Evolutionary conservation across 768 basidiomycete species (phyloP), one percentile per base, ranked within the genome.

Genomic region (Dentipellis sp.): DNA sequence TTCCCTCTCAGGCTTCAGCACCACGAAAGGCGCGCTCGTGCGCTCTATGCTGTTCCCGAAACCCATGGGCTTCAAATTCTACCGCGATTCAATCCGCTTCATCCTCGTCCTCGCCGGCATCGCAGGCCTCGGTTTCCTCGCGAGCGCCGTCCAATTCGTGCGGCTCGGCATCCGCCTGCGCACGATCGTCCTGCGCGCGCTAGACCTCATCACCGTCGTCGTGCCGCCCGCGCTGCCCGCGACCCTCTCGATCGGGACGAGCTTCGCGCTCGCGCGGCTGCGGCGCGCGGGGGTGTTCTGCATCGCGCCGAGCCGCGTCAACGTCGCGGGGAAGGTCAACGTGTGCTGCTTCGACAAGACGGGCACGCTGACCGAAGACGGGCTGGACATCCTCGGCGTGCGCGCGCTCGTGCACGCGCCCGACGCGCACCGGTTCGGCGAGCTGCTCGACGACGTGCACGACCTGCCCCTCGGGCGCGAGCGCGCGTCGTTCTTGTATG

Each of bases 321-420:
- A 99, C 64, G 82, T 99, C 48, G 91, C 84, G 1, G 97, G 97
- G 10, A 94, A 97, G 72, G 77, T 98, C 72, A 97, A 98, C 61
- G 87, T 98, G 10, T 93, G 93, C 64, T 97, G 94, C 66, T 99
- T 99, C 65, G 97, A 99, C 75, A 99, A 99, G 73, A 99, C 97
- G 1, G 97, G 97, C 8, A 99, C 97, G 9, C 77, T 99, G 21
- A 99, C 97, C 1, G 97, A 99, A 70, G 97, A 99, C 61, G 97
- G 95, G 0, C 77, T 99, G 50, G 97, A 99, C 67, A 93, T 99
- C 47, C 84, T 99, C 48, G 97, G 97, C 14, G 87, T 97, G 16
- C 86, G 95, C 47, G 83, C 82, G 6, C 79, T 91, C 45, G 94
- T 95, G 57, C 83, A 91, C 46, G 78, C 75, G 49, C 40, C 37